Percentiles rank a stretch among this genome's conserved stretches.
Evolutionary conservation across 2,329 filamentous ascomycete species (phyloP).

Genomic region (Aureobasidium sp.): DNA sequence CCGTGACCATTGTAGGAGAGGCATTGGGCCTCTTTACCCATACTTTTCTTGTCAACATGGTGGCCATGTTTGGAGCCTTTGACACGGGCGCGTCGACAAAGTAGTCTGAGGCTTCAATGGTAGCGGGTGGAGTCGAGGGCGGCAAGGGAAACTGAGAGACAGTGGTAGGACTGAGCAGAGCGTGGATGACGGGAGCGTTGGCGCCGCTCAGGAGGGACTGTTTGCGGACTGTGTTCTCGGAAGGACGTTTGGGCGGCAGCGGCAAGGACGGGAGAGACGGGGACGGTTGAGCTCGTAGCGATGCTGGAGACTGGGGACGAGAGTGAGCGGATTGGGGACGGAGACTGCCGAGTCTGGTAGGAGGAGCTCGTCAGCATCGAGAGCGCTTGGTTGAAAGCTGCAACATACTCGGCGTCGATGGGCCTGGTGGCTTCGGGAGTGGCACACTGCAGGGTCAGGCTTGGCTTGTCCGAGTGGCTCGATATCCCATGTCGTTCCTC

Average conservation of each 20-base stretch:
- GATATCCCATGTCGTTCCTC: not conserved
- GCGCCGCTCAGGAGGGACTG: conserved; percentile 9
- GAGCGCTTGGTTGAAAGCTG: not conserved
- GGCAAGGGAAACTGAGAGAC: conserved; percentile 1
- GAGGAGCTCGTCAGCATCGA: not conserved
- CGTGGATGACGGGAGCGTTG: conserved; percentile 3
- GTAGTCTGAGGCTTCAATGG: conserved; percentile 12
- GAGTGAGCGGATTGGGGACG: not conserved
- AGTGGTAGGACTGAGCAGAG: not conserved
- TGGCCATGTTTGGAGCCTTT: conserved; percentile 23
- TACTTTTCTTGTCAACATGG: conserved; percentile 69
- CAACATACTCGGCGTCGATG: conserved; percentile 6
- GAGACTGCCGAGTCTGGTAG: not conserved
- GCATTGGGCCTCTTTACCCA: conserved; percentile 87
- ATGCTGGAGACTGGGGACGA: not conserved
- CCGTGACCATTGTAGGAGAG: conserved; percentile 79
- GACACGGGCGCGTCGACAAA: not conserved
- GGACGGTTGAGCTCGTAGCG: not conserved
- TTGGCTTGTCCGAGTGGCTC: not conserved
- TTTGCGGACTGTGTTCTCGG: not conserved
- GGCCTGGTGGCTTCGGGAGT: not conserved
- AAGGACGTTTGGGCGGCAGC: not conserved
- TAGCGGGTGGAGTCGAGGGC: not conserved
- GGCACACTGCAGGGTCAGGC: conserved; percentile 3
- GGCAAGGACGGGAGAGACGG: not conserved